A percentile compares a stretch with the other conserved stretches of the same genome.
Evolutionary conservation across 1,139 yeast genomes (phyloP).

Genomic region (Taiozyma sp.): DNA sequence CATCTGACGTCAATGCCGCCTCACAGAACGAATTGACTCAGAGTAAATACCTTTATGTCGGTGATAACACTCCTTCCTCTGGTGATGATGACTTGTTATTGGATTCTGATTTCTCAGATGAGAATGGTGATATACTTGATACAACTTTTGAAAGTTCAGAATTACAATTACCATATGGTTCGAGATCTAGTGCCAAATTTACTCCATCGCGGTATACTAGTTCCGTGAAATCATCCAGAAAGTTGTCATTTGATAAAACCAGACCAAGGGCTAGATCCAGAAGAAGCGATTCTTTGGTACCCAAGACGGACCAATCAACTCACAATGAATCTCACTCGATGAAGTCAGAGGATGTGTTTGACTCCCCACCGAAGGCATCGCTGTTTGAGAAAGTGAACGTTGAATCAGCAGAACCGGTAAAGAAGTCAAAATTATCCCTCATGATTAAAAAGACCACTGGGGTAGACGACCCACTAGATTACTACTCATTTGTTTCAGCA

Average conservation of each 20-base stretch:
- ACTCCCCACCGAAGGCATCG: not conserved
- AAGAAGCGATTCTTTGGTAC: conserved; percentile 15
- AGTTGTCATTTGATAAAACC: conserved; percentile 18
- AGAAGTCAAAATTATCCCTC: conserved; percentile 22
- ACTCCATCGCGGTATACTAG: not conserved
- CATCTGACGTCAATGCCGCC: conserved; percentile 18
- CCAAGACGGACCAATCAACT: conserved; percentile 2
- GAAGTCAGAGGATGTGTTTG: not conserved
- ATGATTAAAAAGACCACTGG: conserved; percentile 29
- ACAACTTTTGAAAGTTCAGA: conserved; percentile 17
- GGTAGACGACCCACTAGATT: conserved; percentile 46
- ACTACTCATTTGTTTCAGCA: conserved; percentile 48
- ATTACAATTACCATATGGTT: conserved; percentile 5
- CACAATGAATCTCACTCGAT: not conserved
- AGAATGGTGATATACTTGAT: conserved; percentile 21
- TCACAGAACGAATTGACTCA: conserved; percentile 5
- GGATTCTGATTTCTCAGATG: conserved; percentile 34
- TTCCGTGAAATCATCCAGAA: conserved; percentile 11
- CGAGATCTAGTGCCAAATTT: not conserved
- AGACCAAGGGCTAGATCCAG: conserved; percentile 13
- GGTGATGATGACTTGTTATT: conserved; percentile 29
- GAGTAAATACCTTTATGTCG: conserved; percentile 17
- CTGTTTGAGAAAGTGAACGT: not conserved
- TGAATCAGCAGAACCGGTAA: conserved; percentile 2
- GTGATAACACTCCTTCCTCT: conserved; percentile 26